Evolutionary conservation across 305 asterid species (phyloP).

Genomic region (Nicotiana rustica): DNA sequence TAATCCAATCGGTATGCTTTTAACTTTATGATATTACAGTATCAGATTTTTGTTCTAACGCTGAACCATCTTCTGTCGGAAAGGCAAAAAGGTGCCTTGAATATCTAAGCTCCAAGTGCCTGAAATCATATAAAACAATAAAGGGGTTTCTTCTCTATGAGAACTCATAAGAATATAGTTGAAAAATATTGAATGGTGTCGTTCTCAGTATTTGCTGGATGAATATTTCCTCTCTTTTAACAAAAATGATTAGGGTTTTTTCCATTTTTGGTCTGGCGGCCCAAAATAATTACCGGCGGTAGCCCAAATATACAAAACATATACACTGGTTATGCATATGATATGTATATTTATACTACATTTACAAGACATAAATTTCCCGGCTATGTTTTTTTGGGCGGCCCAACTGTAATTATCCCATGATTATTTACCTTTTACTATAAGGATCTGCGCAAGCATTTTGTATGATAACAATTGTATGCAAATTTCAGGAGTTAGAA

Average conservation of each 20-base stretch:
- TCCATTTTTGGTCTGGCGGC: no score
- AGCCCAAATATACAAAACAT: no score
- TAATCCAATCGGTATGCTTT: conserved; percentile 82
- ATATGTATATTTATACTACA: no score
- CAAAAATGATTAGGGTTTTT: no score
- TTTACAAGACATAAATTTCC: no score
- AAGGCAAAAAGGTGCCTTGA: background rate
- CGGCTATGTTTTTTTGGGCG: no score
- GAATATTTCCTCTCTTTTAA: background rate
- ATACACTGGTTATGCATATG: no score
- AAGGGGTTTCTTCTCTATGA: background rate
- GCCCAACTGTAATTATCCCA: no score
- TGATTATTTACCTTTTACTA: no score
- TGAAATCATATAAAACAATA: background rate
- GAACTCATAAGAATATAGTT: background rate
- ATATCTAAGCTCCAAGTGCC: background rate
- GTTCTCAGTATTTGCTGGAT: background rate
- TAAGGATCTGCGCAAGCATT: background rate
- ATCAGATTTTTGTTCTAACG: background rate
- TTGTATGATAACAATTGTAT: conserved; percentile 12
- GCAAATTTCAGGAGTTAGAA: conserved; percentile 83
- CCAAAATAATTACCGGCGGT: no score
- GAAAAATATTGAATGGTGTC: background rate
- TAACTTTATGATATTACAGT: background rate
- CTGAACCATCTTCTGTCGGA: background rate